Evolutionary conservation across 2,329 filamentous ascomycete genomes (phyloP).

Genomic region (Alternaria brassicicola): DNA sequence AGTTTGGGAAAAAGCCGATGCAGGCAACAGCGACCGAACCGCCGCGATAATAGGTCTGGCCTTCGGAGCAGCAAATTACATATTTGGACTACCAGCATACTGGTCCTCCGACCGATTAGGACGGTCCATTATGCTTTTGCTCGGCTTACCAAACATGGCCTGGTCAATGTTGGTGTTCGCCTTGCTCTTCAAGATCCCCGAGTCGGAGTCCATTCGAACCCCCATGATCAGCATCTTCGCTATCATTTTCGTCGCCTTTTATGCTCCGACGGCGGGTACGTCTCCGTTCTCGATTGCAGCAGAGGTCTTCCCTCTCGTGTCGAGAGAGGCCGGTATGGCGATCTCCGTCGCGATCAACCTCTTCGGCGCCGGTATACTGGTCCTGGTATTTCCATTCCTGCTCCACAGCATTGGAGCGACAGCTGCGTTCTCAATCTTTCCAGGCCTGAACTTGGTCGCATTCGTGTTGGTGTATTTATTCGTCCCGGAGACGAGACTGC

Average conservation of each 20-base stretch:
- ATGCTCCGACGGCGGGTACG: conserved; percentile 31
- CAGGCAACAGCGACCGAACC: conserved; percentile 6
- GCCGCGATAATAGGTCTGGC: conserved; percentile 25
- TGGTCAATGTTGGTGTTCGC: conserved; percentile 33
- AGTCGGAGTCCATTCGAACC: conserved; percentile 7
- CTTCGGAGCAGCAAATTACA: conserved; percentile 27
- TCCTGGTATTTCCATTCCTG: conserved; percentile 46
- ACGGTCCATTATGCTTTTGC: conserved; percentile 26
- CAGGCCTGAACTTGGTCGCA: conserved; percentile 35
- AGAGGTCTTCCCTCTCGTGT: conserved; percentile 31
- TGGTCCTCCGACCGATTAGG: conserved; percentile 29
- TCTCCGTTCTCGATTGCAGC: conserved; percentile 31
- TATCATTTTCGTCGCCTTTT: conserved; percentile 25
- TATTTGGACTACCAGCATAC: conserved; percentile 27
- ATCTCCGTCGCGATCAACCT: conserved; percentile 49
- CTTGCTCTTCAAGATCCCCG: conserved; percentile 23
- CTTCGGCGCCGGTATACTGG: conserved; percentile 47
- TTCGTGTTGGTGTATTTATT: conserved; percentile 37
- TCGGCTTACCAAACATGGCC: conserved; percentile 32
- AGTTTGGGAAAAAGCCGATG: conserved; percentile 18
- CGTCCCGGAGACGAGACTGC: conserved; percentile 35
- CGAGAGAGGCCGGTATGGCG: conserved; percentile 33
- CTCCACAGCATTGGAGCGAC: conserved; percentile 38
- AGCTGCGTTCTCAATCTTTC: conserved; percentile 48
- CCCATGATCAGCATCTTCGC: conserved; percentile 25